phyloP scores from a whole-genome alignment of 305 asterid genomes.

The Nicotiana rustica region DNA sequence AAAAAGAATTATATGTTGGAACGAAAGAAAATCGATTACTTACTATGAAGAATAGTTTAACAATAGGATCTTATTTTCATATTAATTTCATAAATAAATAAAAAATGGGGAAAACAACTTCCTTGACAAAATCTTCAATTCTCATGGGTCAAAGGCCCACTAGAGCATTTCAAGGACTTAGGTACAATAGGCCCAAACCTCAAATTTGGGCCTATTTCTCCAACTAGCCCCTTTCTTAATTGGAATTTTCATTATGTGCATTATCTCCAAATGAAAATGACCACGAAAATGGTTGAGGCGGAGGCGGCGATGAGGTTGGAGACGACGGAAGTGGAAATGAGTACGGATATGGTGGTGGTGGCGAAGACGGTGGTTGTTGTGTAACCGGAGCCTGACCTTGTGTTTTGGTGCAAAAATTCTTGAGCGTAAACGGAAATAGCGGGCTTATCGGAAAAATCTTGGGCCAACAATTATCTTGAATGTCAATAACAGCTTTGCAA shows the following conservation, averaged over 20 bases:
- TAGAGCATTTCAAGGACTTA: neutral
- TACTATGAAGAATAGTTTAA: neutral
- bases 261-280: constrained; percentile 21
- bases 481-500: constrained; percentile 23
- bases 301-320: neutral
- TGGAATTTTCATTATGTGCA: neutral
- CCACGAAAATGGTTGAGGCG: neutral
- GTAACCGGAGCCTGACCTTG: neutral
- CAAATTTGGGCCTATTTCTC: constrained; percentile 6
- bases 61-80: constrained; percentile 7
- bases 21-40: neutral
- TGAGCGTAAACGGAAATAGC: constrained; percentile 21
- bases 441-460: constrained; percentile 28
- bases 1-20: neutral
- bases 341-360: neutral
- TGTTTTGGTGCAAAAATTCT: constrained; percentile 32
- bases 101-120: neutral
- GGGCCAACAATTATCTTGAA: constrained; percentile 33
- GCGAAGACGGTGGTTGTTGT: neutral
- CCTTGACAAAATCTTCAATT: constrained; percentile 4
- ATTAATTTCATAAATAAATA: neutral
- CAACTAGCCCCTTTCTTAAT: neutral
- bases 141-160: neutral
- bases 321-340: neutral
- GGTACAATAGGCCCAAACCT: neutral